A percentile compares a stretch with the other conserved stretches of the same genome.
Conservation (phyloP, 2,329 filamentous ascomycete genomes). For the Ceratocystis colombiana region DNA sequence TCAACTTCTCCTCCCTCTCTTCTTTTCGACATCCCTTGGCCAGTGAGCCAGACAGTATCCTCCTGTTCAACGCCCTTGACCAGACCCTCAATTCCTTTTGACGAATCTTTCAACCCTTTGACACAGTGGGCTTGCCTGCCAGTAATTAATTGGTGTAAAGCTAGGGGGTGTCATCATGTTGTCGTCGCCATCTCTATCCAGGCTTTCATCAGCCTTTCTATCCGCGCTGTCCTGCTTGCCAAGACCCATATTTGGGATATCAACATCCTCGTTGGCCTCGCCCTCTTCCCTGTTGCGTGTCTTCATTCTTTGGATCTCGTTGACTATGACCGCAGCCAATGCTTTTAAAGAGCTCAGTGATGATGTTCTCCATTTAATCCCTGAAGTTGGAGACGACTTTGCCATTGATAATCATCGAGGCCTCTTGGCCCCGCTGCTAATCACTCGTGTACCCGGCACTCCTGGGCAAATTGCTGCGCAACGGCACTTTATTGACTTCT, state of each 20-base stretch:
- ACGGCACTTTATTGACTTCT: constrained; percentile 76
- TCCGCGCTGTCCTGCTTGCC: constrained; percentile 28
- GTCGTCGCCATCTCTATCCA: constrained; percentile 4
- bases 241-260: background rate
- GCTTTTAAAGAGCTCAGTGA: constrained; percentile 55
- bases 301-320: constrained; percentile 9
- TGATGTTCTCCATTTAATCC: constrained; percentile 59
- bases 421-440: constrained; percentile 76
- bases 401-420: constrained; percentile 59
- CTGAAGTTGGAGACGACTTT: constrained; percentile 63
- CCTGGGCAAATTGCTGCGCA: constrained; percentile 62
- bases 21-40: background rate
- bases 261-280: constrained; percentile 27
- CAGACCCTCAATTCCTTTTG: background rate
- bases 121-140: background rate
- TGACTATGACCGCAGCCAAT: constrained; percentile 15
- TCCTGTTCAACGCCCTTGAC: background rate
- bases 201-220: constrained; percentile 23
- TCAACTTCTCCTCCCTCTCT: background rate
- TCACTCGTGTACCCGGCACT: constrained; percentile 80
- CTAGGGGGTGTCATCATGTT: constrained; percentile 9
- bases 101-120: background rate
- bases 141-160: background rate
- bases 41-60: background rate
- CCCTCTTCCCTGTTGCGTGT: constrained; percentile 6